Base-by-base conservation (phyloP, 352 stramenopile species). In the Phytophthora nicotianae region DNA sequence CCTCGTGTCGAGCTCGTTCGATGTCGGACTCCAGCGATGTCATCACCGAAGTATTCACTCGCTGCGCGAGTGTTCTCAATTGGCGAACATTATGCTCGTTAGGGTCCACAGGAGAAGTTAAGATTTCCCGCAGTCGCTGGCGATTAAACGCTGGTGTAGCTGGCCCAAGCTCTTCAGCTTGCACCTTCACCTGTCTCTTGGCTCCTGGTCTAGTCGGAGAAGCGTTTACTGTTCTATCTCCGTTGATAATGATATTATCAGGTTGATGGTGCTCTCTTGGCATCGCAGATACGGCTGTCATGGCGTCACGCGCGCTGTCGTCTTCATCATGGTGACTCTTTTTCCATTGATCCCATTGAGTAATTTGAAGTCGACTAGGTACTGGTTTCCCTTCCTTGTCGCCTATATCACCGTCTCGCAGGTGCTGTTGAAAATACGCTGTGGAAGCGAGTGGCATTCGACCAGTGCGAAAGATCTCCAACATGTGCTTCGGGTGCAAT, bases 381-480 rank as follows among this genome's bases (percentile, higher is more conserved):
- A 19, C 13, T 20, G 49, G 20, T 26, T 21, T 33, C 17, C n/a
- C 11, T 26, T 37, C 49, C 46, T 59, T 58, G 13, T 51, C 45
- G 10, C 4, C 19, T 17, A 52, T 59, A 23, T 64, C 55, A 26
- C 62, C 42, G 35, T 75, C 63, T 52, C 43, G 66, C n/a, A 90
- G 56, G n/a, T 79, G 75, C 1, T 65, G 48, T 16, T 77, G 64
- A 61, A 91, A 91, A 49, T 88, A 86, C 2, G 65, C 64, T 17
- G 74, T 53, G 7, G 77, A 88, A 8, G 79, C 65, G 2, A 93
- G 38, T 11, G 86, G 83, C 86, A 93, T 94, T 27, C 67, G 68
- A n/a, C 78, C 79, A 23, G 80, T 83, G 11, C 59, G 68, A 16
- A 94, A 68, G 21, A 94, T 87, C 37, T 89, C 67, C 26, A 93